phyloP scores from a whole-genome alignment of 2,329 filamentous ascomycete species.

The Eutypella sp. region DNA sequence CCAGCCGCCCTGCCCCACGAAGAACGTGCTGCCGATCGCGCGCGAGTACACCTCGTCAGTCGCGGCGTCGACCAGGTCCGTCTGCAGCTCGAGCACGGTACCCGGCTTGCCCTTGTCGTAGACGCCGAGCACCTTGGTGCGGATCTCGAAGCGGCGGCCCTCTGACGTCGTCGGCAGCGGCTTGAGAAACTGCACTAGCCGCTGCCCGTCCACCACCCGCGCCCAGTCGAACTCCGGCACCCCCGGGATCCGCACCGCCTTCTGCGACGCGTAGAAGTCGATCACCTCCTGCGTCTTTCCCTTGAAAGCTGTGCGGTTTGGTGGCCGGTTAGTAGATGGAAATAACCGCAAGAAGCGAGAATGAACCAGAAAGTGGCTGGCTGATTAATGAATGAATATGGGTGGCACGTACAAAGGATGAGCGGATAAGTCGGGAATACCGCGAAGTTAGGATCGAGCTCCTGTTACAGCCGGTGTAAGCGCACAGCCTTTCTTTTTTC shows the following conservation, averaged over 20 bases:
- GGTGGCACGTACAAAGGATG: slow-evolving; percentile 79
- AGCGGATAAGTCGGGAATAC: slow-evolving; percentile 88
- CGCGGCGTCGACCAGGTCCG: slow-evolving; percentile 65
- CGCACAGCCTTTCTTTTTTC: slow-evolving; percentile 1
- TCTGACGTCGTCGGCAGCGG: slow-evolving; percentile 66
- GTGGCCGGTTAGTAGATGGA: slow-evolving; percentile 1
- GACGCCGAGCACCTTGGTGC: slow-evolving; percentile 73
- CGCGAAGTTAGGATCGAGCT: slow-evolving; percentile 79
- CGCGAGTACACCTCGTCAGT: slow-evolving; percentile 67
- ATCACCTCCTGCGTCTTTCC: slow-evolving; percentile 68
- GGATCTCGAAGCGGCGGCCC: slow-evolving; percentile 69
- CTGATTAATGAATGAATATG: slow-evolving; percentile 74
- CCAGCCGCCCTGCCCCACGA: slow-evolving; percentile 76
- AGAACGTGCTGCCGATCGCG: slow-evolving; percentile 68
- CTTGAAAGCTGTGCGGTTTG: slow-evolving; percentile 60
- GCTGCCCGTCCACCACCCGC: slow-evolving; percentile 78
- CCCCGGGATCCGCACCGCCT: slow-evolving; percentile 62
- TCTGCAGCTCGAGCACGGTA: slow-evolving; percentile 76
- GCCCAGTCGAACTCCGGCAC: slow-evolving; percentile 71
- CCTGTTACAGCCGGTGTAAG: slow-evolving; percentile 43
- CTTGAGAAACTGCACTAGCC: slow-evolving; percentile 72
- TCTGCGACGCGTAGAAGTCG: slow-evolving; percentile 75
- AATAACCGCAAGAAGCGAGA: not conserved
- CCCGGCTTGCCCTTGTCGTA: slow-evolving; percentile 87
- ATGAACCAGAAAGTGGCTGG: slow-evolving; percentile 27